Conservation (phyloP, 345 rosid genomes). For the Pelargonium nanum region DNA sequence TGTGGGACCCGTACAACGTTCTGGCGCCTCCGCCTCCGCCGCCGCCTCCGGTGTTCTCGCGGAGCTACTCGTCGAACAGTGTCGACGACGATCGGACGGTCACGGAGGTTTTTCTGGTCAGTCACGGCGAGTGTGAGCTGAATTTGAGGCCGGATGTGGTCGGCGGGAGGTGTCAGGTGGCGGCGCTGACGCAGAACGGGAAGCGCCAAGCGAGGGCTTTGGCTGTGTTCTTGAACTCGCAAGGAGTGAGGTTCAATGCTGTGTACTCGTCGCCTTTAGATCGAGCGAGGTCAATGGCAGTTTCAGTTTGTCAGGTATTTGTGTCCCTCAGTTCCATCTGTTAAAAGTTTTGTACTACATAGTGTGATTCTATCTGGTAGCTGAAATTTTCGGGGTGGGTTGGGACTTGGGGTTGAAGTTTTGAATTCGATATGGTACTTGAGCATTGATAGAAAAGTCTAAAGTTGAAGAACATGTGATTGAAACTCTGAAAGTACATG, state of each 20-base stretch:
- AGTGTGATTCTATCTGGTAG: too few relatives aligned
- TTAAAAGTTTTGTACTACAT: too few relatives aligned
- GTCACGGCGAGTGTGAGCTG: slow-evolving; percentile 75
- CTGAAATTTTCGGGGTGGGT: too few relatives aligned
- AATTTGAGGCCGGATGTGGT: slow-evolving; percentile 64
- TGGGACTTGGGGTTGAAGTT: too few relatives aligned
- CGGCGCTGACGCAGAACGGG: slow-evolving; percentile 60
- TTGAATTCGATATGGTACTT: background rate
- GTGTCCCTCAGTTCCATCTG: background rate
- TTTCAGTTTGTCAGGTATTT: slow-evolving; percentile 67
- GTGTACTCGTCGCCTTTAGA: slow-evolving; percentile 72
- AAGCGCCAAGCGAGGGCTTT: slow-evolving; percentile 89
- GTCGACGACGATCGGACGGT: slow-evolving; percentile 30
- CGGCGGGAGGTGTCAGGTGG: slow-evolving; percentile 66
- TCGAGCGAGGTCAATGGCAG: slow-evolving; percentile 79
- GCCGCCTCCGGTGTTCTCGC: slow-evolving; percentile 37
- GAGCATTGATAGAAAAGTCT: background rate
- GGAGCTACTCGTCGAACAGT: slow-evolving; percentile 22
- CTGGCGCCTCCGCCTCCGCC: slow-evolving; percentile 61
- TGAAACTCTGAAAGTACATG: background rate
- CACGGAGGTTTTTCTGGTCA: slow-evolving; percentile 62
- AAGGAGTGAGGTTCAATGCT: slow-evolving; percentile 58
- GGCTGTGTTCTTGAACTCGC: slow-evolving; percentile 72
- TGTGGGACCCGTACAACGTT: slow-evolving; percentile 96
- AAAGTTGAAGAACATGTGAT: too few relatives aligned